These are phyloP conservation scores for Ceratocystis cacaofunesta DNA, from an alignment of 2,329 filamentous ascomycete species.

Conservation along the genomic window DNA sequence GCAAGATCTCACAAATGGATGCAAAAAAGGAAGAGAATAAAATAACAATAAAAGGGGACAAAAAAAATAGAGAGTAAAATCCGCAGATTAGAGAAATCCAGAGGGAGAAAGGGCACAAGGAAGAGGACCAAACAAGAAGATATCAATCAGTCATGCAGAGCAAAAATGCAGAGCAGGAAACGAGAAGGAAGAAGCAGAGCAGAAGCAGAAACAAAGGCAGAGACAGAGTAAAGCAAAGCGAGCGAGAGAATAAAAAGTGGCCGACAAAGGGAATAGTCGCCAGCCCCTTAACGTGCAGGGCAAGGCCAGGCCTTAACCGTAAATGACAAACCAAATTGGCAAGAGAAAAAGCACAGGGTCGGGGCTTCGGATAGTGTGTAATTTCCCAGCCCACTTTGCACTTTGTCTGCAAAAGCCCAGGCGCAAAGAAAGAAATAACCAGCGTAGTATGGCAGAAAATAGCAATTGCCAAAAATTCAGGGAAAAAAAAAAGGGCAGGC, in stretches of 20 bases:
- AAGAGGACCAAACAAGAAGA: neutral
- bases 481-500: neutral
- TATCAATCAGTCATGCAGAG: neutral
- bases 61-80: constrained; percentile 1
- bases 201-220: constrained; percentile 8
- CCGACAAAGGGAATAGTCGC: constrained; percentile 13
- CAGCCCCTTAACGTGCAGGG: constrained; percentile 13
- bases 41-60: neutral
- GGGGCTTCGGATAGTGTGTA: constrained; percentile 16
- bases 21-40: constrained; percentile 7
- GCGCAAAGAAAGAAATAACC: neutral
- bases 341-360: constrained; percentile 16
- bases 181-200: constrained; percentile 7
- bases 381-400: constrained; percentile 16
- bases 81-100: neutral
- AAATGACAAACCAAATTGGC: constrained; percentile 18
- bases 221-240: constrained; percentile 4
- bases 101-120: neutral
- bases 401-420: constrained; percentile 1
- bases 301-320: constrained; percentile 16
- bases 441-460: neutral
- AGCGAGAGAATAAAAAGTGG: constrained; percentile 13
- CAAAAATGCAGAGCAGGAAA: constrained; percentile 3
- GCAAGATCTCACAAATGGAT: constrained; percentile 1
- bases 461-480: neutral